Evolutionary conservation across 2,329 filamentous ascomycete genomes (phyloP).

Genomic region (Alternaria panax): DNA sequence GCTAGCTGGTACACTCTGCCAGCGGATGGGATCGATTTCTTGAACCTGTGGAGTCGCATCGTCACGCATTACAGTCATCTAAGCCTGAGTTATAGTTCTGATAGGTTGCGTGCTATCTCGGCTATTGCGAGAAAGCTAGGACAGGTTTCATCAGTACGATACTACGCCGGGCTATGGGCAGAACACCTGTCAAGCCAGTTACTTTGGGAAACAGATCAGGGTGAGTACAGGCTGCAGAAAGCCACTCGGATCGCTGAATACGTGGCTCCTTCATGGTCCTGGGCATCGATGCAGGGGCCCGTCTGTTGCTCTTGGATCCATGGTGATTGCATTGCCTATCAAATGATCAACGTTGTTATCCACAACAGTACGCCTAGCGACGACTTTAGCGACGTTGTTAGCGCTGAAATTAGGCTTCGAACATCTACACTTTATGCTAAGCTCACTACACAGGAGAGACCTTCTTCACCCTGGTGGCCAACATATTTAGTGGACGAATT

Average conservation of each 20-base stretch:
- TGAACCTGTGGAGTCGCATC: neutral
- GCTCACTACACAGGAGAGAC: neutral
- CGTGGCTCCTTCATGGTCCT: neutral
- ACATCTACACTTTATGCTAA: neutral
- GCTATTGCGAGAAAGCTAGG: neutral
- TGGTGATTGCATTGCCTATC: neutral
- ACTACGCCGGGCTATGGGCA: neutral
- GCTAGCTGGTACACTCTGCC: neutral
- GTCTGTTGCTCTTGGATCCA: neutral
- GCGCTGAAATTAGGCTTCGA: neutral
- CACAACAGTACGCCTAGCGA: neutral
- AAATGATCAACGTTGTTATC: neutral
- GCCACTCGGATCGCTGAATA: neutral
- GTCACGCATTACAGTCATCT: neutral
- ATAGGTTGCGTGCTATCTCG: neutral
- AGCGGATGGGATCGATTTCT: neutral
- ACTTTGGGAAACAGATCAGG: neutral
- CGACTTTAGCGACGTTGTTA: slow-evolving; percentile 1
- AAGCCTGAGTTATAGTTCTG: neutral
- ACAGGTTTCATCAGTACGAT: neutral
- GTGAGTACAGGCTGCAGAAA: neutral
- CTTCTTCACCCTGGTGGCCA: neutral
- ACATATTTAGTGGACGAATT: neutral
- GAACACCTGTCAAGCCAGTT: neutral
- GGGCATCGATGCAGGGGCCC: neutral